These are phyloP conservation scores for Hygrocybe coccinea DNA, from an alignment of 768 basidiomycete genomes.

Conservation along the genomic window DNA sequence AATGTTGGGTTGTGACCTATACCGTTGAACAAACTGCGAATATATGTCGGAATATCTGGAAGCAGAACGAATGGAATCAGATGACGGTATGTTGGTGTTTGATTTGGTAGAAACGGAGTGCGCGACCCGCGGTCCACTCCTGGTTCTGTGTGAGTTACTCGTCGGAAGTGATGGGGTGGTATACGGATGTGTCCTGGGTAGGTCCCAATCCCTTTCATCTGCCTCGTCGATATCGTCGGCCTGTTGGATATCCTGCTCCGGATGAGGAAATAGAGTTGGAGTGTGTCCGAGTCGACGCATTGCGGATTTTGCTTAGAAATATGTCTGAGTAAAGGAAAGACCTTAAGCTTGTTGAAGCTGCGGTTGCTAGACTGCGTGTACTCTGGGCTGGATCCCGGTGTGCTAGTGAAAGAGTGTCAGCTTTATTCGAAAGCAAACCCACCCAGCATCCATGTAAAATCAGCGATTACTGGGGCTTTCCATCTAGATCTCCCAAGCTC, in stretches of 20 bases:
- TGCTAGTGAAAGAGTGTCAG: too few relatives aligned
- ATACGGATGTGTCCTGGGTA: slow-evolving; percentile 31
- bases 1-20: slow-evolving; percentile 58
- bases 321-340: background rate
- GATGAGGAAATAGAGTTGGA: slow-evolving; percentile 64
- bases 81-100: slow-evolving; percentile 1
- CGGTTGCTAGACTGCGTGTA: too few relatives aligned
- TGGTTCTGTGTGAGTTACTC: slow-evolving; percentile 12
- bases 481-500: too few relatives aligned
- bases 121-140: slow-evolving; percentile 1
- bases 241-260: slow-evolving; percentile 43
- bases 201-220: slow-evolving; percentile 43
- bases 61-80: background rate
- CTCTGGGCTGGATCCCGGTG: too few relatives aligned
- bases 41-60: slow-evolving; percentile 56
- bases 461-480: too few relatives aligned
- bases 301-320: slow-evolving; percentile 6
- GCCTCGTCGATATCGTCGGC: slow-evolving; percentile 49
- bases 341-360: too few relatives aligned
- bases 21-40: slow-evolving; percentile 73
- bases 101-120: background rate
- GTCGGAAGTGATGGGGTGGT: slow-evolving; percentile 30
- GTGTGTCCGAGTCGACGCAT: slow-evolving; percentile 60
- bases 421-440: too few relatives aligned
- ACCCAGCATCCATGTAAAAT: too few relatives aligned